Conservation (phyloP, 2,329 filamentous ascomycete genomes). For the Sporothrix euskadiensis region DNA sequence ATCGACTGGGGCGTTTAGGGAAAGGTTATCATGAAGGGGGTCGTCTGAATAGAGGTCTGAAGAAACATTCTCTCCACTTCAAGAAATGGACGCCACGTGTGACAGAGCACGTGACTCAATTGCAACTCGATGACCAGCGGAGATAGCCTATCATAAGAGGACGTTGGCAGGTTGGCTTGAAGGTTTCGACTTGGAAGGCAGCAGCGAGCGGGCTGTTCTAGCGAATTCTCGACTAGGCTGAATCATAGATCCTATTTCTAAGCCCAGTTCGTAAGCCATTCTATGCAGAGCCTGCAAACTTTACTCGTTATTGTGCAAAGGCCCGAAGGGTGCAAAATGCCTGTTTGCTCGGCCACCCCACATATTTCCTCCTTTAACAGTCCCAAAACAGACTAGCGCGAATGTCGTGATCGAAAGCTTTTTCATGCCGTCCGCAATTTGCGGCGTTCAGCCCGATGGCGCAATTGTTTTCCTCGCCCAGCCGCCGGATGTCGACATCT, state of each 20-base stretch:
- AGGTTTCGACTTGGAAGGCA: neutral
- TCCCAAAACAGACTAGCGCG: constrained; percentile 37
- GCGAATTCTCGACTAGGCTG: neutral
- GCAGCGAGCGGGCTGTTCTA: neutral
- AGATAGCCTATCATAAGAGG: too few species aligned
- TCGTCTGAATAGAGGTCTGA: neutral
- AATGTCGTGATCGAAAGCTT: constrained; percentile 42
- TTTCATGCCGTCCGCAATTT: constrained; percentile 24
- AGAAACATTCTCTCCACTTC: neutral
- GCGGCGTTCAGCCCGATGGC: constrained; percentile 29
- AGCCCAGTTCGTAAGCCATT: constrained; percentile 1
- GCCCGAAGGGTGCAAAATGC: neutral
- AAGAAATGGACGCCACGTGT: neutral
- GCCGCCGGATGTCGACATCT: constrained; percentile 36
- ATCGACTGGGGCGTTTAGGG: constrained; percentile 12
- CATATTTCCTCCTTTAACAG: neutral
- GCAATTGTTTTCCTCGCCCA: constrained; percentile 29
- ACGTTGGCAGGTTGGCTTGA: neutral
- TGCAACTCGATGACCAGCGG: too few species aligned
- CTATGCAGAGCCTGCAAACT: neutral
- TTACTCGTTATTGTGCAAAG: neutral
- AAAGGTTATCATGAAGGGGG: neutral
- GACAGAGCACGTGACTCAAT: neutral
- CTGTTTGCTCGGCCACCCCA: constrained; percentile 12
- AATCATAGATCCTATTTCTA: constrained; percentile 6